These are phyloP conservation scores for Phialophora tarda DNA, from an alignment of 2,329 filamentous ascomycete species.

Conservation along the genomic window DNA sequence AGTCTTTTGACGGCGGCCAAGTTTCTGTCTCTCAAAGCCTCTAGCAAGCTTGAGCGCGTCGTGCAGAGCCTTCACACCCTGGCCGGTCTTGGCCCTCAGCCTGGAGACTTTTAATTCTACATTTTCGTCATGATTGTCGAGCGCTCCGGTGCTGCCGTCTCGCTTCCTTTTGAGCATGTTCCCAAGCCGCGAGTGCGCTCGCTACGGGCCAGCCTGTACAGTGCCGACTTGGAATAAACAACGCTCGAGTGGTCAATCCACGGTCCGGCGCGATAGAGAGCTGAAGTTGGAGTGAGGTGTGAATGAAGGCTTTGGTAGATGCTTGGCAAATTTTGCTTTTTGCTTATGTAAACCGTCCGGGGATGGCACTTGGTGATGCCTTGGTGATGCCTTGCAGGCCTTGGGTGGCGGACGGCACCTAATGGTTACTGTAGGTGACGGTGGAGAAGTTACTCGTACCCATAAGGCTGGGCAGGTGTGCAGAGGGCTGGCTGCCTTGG, in stretches of 20 bases:
- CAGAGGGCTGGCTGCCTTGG: not conserved
- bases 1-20: conserved; percentile 63
- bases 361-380: no score
- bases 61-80: conserved; percentile 57
- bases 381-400: no score
- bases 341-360: not conserved
- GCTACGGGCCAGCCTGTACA: not conserved
- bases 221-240: not conserved
- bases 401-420: no score
- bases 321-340: not conserved
- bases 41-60: conserved; percentile 63
- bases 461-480: no score
- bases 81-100: conserved; percentile 55
- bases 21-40: conserved; percentile 68
- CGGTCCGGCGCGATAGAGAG: not conserved
- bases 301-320: not conserved
- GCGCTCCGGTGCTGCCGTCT: conserved; percentile 24
- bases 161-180: conserved; percentile 41
- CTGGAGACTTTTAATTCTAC: conserved; percentile 46
- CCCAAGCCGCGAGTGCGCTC: not conserved
- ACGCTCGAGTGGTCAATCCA: not conserved
- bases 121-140: conserved; percentile 39
- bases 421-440: no score
- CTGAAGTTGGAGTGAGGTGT: not conserved
- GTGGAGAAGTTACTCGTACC: no score